Evolutionary conservation across 305 asterid genomes (phyloP).

Genomic region (Fraxinus paxiana): DNA sequence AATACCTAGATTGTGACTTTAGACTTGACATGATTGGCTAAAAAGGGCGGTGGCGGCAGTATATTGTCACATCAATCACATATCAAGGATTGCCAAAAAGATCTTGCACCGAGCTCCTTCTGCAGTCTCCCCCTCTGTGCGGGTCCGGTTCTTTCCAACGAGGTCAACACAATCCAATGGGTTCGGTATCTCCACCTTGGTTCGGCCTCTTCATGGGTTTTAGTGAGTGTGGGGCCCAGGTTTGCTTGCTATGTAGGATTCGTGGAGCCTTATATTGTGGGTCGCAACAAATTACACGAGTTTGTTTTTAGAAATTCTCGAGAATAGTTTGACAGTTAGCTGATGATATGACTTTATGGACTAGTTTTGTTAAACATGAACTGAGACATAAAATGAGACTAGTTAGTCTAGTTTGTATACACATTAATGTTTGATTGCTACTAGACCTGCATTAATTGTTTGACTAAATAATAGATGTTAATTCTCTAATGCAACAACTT

Average conservation of each 20-base stretch:
- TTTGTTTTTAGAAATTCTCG: background rate
- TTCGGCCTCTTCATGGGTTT: background rate
- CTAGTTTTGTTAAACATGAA: slow-evolving; percentile 4
- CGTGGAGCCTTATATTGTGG: background rate
- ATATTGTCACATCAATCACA: background rate
- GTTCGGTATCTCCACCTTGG: background rate
- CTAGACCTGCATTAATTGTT: background rate
- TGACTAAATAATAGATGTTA: background rate
- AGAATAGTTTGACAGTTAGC: background rate
- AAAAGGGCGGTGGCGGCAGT: background rate
- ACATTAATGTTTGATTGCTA: background rate
- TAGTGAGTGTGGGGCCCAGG: background rate
- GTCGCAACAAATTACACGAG: background rate
- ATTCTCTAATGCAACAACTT: background rate
- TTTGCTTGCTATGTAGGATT: background rate
- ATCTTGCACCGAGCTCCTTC: background rate
- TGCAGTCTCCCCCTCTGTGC: background rate
- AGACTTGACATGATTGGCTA: background rate
- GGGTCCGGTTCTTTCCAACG: background rate
- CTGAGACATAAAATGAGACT: background rate
- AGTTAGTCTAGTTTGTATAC: background rate
- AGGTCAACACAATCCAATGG: background rate
- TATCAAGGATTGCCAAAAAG: background rate
- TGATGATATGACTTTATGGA: background rate
- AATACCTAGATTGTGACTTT: background rate